Base-by-base conservation (phyloP, 108 stramenopile species). In the Mediolabrus comicus region DNA sequence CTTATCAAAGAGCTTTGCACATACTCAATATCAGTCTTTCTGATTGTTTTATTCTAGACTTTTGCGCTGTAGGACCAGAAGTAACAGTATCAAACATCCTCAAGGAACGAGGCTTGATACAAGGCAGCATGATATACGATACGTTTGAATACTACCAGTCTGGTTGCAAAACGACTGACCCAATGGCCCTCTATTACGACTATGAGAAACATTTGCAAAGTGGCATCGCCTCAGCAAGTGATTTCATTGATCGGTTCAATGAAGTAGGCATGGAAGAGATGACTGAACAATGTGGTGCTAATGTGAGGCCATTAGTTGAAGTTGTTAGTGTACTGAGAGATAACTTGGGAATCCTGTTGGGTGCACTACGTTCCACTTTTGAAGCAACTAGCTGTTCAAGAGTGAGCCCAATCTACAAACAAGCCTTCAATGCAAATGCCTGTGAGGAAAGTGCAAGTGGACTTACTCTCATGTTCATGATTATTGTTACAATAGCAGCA, bases 91-190 rank as follows among this genome's bases (percentile, higher is more conserved):
- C 41, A 11, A 33, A 32, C 31, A 71, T 78, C 8, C 39, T 78
- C 7, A 16, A 60, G 22, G 62, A 57, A 13, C 43, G 53, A 33
- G 62, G 63, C 3, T 38, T 78, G 13, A 19, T 29, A 43, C 33
- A 27, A 14, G 64, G 70, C 16, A 65, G 59, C 25, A 38, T 78
- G 46, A 53, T 78, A 30, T 71, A 43, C 58, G 55, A 49, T 19
- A 58, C 77, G 33, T 78, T 78, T 62, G 29, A 33, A 19, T 78
- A 71, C 59, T 78, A 69, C 38, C 69, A 78, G 60, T 63, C 39
- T 33, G 77, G 51, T 30, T 78, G 77, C 36, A 51, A 63, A 31
- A 71, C 63, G 10, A 39, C 32, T 17, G 77, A 78, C 39, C 77
- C 77, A 27, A 70, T 78, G 0, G 25, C 33, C 31, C 43, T 36